Conservation (phyloP, 129 eudicot genomes). For the Silybum marianum region DNA sequence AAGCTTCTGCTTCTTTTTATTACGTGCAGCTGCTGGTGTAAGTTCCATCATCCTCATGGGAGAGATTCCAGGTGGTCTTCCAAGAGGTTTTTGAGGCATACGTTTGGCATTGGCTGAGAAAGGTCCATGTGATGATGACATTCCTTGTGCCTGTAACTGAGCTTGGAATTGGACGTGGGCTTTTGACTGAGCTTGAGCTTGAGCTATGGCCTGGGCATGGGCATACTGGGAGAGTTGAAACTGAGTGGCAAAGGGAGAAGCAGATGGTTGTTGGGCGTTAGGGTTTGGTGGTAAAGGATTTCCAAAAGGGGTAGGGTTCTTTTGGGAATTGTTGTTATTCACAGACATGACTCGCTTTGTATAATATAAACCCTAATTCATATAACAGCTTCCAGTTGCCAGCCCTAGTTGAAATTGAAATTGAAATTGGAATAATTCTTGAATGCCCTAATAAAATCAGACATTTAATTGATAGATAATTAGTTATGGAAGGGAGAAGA, state of each 20-base stretch:
- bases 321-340: constrained; percentile 66
- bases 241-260: constrained; percentile 54
- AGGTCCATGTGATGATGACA: constrained; percentile 52
- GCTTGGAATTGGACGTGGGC: constrained; percentile 28
- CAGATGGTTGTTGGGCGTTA: constrained; percentile 44
- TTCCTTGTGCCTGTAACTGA: constrained; percentile 48
- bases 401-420: background rate
- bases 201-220: constrained; percentile 64
- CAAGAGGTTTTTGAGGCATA: constrained; percentile 73
- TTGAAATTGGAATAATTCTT: background rate
- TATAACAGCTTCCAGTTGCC: constrained; percentile 1
- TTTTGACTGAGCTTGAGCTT: constrained; percentile 43
- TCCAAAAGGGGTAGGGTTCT: constrained; percentile 67
- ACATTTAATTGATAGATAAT: background rate
- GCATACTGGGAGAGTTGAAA: constrained; percentile 65
- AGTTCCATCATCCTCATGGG: constrained; percentile 78
- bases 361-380: constrained; percentile 22
- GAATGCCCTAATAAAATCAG: constrained; percentile 16
- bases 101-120: constrained; percentile 51
- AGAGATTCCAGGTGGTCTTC: constrained; percentile 68
- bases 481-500: background rate
- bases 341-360: constrained; percentile 47
- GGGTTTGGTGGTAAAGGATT: constrained; percentile 61
- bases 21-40: constrained; percentile 73
- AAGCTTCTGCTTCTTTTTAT: constrained; percentile 77